phyloP scores from a whole-genome alignment of 1,284 basidiomycete genomes.

The Austroboletus novae-zelandiae region DNA sequence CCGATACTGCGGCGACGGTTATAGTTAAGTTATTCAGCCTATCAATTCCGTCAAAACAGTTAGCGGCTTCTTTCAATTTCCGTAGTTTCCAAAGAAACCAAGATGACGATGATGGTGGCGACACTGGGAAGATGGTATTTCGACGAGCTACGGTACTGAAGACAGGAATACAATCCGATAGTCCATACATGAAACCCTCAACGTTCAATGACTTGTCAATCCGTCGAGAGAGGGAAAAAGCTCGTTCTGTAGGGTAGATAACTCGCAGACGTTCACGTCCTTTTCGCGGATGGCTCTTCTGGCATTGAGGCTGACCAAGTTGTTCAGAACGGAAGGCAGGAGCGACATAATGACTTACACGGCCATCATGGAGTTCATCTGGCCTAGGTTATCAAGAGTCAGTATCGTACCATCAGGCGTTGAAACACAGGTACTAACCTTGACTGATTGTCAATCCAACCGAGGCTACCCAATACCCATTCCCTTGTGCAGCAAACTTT shows the following conservation, averaged over 20 bases:
- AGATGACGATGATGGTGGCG: no score
- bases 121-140: no score
- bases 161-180: no score
- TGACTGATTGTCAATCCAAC: constrained; percentile 3
- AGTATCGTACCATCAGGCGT: neutral
- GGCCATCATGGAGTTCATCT: neutral
- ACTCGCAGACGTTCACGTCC: neutral
- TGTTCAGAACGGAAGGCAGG: neutral
- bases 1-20: no score
- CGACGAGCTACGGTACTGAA: no score
- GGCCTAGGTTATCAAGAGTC: neutral
- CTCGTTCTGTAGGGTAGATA: neutral
- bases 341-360: neutral
- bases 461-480: constrained; percentile 3
- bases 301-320: neutral
- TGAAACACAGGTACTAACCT: neutral
- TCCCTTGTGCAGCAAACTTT: constrained; percentile 5
- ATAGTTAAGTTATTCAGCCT: no score
- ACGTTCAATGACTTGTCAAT: neutral
- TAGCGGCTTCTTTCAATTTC: no score
- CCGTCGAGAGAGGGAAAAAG: neutral
- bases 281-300: neutral
- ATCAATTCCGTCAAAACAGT: no score
- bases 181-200: neutral
- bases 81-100: no score